A percentile compares a stretch with the other conserved stretches of the same genome.
phyloP scores from a whole-genome alignment of 2,329 filamentous ascomycete genomes.

The Monosporascus sp. region DNA sequence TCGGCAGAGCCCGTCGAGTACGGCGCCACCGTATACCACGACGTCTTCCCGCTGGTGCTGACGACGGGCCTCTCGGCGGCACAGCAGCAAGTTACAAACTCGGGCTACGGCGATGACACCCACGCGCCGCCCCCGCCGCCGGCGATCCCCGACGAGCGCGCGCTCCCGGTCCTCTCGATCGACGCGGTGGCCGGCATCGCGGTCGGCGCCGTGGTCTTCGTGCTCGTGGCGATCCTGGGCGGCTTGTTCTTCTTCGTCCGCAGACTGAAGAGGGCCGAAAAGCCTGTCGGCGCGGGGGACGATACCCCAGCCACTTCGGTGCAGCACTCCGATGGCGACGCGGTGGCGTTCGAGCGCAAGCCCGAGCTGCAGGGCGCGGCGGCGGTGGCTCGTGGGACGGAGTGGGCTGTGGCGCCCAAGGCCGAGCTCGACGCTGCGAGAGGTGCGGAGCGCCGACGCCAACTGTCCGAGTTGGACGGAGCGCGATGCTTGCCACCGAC shows the following conservation, averaged over 20 bases:
- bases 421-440: constrained; percentile 4
- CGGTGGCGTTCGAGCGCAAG: background rate
- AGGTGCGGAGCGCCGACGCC: background rate
- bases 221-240: background rate
- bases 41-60: constrained; percentile 5
- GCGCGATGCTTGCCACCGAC: no score
- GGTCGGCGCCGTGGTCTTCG: background rate
- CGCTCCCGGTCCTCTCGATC: background rate
- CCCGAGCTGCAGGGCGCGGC: constrained; percentile 4
- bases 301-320: no score
- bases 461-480: no score
- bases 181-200: constrained; percentile 1
- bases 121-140: background rate
- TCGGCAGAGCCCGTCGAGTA: background rate
- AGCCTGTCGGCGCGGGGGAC: background rate
- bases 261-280: background rate
- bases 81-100: no score
- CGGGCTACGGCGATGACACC: background rate
- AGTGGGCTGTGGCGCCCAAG: constrained; percentile 3
- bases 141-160: background rate
- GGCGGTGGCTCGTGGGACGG: background rate
- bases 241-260: background rate
- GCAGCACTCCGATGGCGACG: background rate
- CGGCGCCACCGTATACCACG: constrained; percentile 3
- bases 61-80: background rate